Conservation (phyloP, 805 yeast genomes). For the Wickerhamiella occidentalis region DNA sequence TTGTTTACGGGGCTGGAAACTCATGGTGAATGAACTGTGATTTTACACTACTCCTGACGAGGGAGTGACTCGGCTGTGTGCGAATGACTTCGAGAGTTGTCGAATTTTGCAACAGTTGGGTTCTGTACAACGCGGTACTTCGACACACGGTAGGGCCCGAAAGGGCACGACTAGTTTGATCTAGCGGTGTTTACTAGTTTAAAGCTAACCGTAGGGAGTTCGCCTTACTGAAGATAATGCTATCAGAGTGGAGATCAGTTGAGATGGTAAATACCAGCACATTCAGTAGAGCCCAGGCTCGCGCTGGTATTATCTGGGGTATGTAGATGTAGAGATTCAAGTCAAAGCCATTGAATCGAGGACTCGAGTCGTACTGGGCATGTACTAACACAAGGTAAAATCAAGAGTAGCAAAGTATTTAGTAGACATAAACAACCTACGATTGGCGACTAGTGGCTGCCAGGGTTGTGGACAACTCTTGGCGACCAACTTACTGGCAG, state of each 20-base stretch:
- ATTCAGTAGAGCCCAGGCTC: neutral
- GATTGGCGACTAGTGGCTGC: too few species aligned
- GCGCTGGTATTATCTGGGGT: slow-evolving; percentile 3
- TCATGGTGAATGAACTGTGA: neutral
- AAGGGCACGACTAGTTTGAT: neutral
- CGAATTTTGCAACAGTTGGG: neutral
- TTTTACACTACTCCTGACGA: neutral
- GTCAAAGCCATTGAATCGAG: too few species aligned
- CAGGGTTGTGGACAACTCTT: too few species aligned
- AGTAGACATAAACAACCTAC: too few species aligned
- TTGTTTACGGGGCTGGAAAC: neutral
- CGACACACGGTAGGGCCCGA: slow-evolving; percentile 1
- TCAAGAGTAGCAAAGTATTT: too few species aligned
- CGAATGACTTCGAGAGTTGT: neutral
- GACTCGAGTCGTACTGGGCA: too few species aligned
- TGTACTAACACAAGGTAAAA: neutral
- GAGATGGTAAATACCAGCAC: neutral
- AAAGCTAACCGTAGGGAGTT: neutral
- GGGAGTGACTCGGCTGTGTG: neutral
- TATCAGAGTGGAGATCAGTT: neutral
- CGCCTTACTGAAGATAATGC: slow-evolving; percentile 1
- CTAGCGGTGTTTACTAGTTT: neutral
- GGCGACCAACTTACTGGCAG: too few species aligned
- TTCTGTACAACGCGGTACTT: neutral
- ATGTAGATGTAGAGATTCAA: neutral